phyloP scores from a whole-genome alignment of 2,329 filamentous ascomycete genomes.

The Nannizziopsis barbatae region DNA sequence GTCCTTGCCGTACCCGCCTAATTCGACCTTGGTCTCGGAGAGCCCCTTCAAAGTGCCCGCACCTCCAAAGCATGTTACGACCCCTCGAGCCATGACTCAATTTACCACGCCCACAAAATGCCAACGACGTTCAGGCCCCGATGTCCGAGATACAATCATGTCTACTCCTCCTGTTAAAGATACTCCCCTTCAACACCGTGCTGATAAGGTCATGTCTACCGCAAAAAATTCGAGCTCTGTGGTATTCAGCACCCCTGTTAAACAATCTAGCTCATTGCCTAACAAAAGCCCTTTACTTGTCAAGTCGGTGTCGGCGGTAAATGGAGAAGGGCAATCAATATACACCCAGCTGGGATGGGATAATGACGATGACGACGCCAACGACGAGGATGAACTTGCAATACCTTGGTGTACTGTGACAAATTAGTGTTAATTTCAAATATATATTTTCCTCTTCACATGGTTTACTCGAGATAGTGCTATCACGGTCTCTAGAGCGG shows the following conservation, averaged over 20 bases:
- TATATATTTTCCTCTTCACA: too few species aligned
- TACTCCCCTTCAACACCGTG: conserved; percentile 9
- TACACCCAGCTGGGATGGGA: conserved; percentile 38
- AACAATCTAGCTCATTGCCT: not conserved
- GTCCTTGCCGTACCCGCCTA: too few species aligned
- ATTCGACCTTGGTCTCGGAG: not conserved
- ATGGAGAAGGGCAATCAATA: conserved; percentile 28
- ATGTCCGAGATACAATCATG: not conserved
- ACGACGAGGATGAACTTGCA: conserved; percentile 16
- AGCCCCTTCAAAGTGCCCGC: conserved; percentile 4
- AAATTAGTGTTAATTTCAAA: too few species aligned
- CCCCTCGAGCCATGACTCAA: conserved; percentile 13
- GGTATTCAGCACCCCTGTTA: conserved; percentile 6
- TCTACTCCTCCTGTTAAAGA: conserved; percentile 12
- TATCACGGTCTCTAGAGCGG: too few species aligned
- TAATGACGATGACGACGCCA: conserved; percentile 29
- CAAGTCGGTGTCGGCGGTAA: not conserved
- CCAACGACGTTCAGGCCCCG: not conserved
- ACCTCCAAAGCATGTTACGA: conserved; percentile 11
- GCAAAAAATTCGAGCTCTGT: not conserved
- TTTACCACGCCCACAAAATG: conserved; percentile 10
- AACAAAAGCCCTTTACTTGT: not conserved
- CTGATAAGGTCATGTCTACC: not conserved
- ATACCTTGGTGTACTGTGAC: not conserved
- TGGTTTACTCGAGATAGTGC: too few species aligned